A percentile compares a stretch with the other conserved stretches of the same genome.
These are phyloP conservation scores for Colletotrichum eremochloae DNA, from an alignment of 2,329 filamentous ascomycete species.

Conservation along the genomic window DNA sequence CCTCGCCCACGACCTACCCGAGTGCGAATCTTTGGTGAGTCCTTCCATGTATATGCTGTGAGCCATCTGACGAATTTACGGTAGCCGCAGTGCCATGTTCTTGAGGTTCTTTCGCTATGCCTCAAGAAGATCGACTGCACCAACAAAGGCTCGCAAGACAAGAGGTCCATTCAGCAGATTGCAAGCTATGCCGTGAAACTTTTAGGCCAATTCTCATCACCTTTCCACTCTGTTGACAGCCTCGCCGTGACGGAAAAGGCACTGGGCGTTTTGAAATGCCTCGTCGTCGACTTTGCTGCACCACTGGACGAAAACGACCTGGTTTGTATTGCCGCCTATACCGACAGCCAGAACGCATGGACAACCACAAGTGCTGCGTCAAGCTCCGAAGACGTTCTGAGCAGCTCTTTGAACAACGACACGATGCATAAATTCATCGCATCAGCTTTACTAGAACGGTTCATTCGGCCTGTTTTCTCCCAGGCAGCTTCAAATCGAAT, in stretches of 20 bases:
- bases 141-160: conserved; percentile 9
- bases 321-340: conserved; percentile 51
- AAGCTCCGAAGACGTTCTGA: conserved; percentile 51
- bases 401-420: conserved; percentile 44
- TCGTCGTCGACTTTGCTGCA: conserved; percentile 11
- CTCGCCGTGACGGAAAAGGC: conserved; percentile 6
- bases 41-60: not conserved
- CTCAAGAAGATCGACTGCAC: conserved; percentile 3
- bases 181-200: conserved; percentile 2
- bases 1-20: conserved; percentile 8
- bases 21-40: conserved; percentile 15
- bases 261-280: conserved; percentile 7
- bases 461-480: conserved; percentile 77
- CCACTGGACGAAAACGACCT: conserved; percentile 45
- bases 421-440: conserved; percentile 58
- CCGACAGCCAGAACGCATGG: conserved; percentile 54
- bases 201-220: not conserved
- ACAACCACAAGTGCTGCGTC: conserved; percentile 51
- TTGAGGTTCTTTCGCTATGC: conserved; percentile 21
- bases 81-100: conserved; percentile 6
- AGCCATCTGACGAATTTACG: not conserved
- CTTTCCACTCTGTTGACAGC: not conserved
- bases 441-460: conserved; percentile 70
- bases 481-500: conserved; percentile 65
- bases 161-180: conserved; percentile 7